Conservation (phyloP, 345 rosid genomes). For the Leavenworthia alabamica region DNA sequence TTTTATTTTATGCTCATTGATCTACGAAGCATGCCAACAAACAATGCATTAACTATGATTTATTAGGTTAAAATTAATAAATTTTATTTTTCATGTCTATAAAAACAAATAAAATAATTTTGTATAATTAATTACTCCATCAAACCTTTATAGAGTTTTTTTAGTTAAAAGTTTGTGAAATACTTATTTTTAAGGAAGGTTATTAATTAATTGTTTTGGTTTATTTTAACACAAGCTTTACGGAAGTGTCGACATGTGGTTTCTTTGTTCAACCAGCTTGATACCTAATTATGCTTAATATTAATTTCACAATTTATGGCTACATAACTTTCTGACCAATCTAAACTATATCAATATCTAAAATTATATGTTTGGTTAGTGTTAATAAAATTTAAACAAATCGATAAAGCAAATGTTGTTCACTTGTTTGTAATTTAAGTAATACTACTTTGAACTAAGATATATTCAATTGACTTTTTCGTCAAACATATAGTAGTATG, state of each 20-base stretch:
- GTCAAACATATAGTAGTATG: too few species aligned
- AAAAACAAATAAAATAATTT: too few species aligned
- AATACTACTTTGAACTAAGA: too few species aligned
- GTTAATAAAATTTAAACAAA: background rate
- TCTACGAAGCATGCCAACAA: slow-evolving; percentile 18
- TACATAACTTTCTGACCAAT: slow-evolving; percentile 20
- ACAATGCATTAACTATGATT: too few species aligned
- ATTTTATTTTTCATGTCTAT: too few species aligned
- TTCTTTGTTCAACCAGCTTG: slow-evolving; percentile 34
- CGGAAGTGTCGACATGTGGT: slow-evolving; percentile 31
- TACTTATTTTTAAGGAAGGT: slow-evolving; percentile 11
- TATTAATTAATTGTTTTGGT: slow-evolving; percentile 17
- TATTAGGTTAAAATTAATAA: too few species aligned
- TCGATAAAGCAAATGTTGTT: background rate
- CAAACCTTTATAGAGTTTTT: background rate
- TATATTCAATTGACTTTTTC: too few species aligned
- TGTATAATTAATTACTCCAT: background rate
- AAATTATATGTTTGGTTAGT: background rate
- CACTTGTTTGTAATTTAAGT: too few species aligned
- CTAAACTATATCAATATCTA: slow-evolving; percentile 1
- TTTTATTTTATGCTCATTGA: background rate
- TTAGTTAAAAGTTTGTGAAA: too few species aligned
- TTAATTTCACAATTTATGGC: slow-evolving; percentile 14
- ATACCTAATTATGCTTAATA: slow-evolving; percentile 29
- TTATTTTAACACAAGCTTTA: slow-evolving; percentile 12